Evolutionary conservation across 495 filamentous ascomycete species (phyloP), one percentile per base, ranked within the genome.

Genomic region (Hyaloscypha hepaticicola): DNA sequence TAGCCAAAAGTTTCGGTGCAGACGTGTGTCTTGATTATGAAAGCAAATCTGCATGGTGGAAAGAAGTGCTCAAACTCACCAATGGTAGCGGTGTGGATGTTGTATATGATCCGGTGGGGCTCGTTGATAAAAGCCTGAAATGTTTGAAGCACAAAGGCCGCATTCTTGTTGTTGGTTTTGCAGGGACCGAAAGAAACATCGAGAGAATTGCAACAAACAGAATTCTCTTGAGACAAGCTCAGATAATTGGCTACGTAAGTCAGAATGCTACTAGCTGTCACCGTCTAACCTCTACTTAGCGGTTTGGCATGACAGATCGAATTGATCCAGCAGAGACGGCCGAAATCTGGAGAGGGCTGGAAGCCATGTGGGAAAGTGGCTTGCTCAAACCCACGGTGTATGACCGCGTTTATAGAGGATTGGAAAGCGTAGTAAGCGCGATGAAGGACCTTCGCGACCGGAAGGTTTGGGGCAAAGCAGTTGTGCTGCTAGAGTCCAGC

Each of bases 391-490:
- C 86, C 0, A 90, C 85, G 1, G 80, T 81, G 22, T 90, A 83
- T 70, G 70, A 85, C 75, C 55, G 85, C 7, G 51, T 61, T 87
- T 76, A 81, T 81, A 77, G 79, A 77, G 62, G 90, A 82, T 72
- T 91, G 67, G 87, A 90, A 70, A 85, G 77, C 68, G 85, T 90
- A 34, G 79, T 82, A 3, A 73, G 74, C 33, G 88, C 88, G 3
- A 74, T 91, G 73, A 77, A 82, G 69, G 85, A 84, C 31, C 75
- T 91, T 22, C 85, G 82, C 14, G 75, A 74, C 8, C 73, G 87
- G 26, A 84, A 84, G 70, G 88, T 86, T 12, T 91, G 87, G 87
- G 88, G 88, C 0, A 91, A 91, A 78, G 88, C 89, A 5, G 86
- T 91, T 0, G 81, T 90, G 8, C 83, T 83, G 71, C 77, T 90